Evolutionary conservation across 768 basidiomycete species (phyloP).

Genomic region (Neoboletus subvelutipes): DNA sequence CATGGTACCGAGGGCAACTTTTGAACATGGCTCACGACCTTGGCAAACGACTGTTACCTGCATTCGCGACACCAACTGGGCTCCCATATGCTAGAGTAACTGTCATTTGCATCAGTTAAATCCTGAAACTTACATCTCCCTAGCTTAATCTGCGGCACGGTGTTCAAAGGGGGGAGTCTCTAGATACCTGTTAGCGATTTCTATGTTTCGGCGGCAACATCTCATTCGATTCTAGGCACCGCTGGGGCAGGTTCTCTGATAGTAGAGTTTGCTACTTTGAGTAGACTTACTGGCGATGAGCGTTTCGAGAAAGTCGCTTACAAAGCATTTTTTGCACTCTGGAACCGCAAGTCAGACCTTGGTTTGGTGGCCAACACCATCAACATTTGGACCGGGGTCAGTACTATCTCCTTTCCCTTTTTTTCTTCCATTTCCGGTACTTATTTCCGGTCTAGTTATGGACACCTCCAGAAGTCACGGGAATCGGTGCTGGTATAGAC

Average conservation of each 20-base stretch:
- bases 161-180: constrained; percentile 67
- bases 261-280: constrained; percentile 91
- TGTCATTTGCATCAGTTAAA: constrained; percentile 1
- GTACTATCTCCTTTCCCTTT: constrained; percentile 25
- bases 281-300: constrained; percentile 85
- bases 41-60: constrained; percentile 81
- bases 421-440: constrained; percentile 1
- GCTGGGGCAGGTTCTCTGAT: constrained; percentile 93
- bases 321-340: constrained; percentile 89
- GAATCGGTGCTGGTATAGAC: constrained; percentile 93
- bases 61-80: constrained; percentile 89
- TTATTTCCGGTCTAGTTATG: constrained; percentile 46
- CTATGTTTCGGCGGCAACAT: not conserved
- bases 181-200: constrained; percentile 74
- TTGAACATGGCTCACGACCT: constrained; percentile 83
- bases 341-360: constrained; percentile 87
- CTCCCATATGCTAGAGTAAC: constrained; percentile 86
- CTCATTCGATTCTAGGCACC: constrained; percentile 53
- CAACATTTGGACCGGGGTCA: constrained; percentile 76
- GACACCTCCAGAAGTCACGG: constrained; percentile 71
- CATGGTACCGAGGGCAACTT: constrained; percentile 84
- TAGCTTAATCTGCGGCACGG: constrained; percentile 87
- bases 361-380: constrained; percentile 89
- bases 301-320: constrained; percentile 88
- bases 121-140: constrained; percentile 1